Conservation (phyloP, 2,329 filamentous ascomycete species). For the Ceratocystis lukuohia region DNA sequence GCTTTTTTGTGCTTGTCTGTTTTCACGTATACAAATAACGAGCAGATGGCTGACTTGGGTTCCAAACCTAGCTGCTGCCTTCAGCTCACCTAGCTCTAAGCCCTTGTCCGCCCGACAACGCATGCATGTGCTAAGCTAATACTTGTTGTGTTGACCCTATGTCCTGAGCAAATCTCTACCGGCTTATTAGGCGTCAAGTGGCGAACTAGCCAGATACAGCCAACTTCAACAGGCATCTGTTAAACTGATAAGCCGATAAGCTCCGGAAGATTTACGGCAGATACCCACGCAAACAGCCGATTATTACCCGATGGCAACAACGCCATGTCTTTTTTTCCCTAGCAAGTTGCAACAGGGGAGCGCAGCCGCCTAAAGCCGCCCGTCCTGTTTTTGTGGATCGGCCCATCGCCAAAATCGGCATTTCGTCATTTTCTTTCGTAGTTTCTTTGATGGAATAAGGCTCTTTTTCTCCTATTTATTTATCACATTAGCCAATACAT, state of each 20-base stretch:
- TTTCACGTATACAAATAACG: too few species aligned
- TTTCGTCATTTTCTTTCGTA: slow-evolving; percentile 1
- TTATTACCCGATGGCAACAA: not conserved
- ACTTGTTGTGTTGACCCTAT: too few species aligned
- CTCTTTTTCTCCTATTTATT: not conserved
- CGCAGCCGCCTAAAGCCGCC: not conserved
- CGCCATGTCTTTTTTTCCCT: too few species aligned
- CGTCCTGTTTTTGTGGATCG: not conserved
- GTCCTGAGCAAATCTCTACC: too few species aligned
- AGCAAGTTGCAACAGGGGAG: not conserved
- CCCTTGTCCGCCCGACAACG: not conserved
- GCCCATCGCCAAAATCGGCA: not conserved
- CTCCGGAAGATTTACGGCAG: not conserved
- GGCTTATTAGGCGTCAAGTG: too few species aligned
- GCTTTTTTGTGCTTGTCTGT: too few species aligned
- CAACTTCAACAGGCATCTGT: too few species aligned
- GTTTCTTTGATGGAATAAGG: not conserved
- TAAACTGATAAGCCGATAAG: not conserved
- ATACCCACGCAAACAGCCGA: not conserved
- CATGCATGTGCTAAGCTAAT: not conserved
- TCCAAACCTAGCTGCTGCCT: not conserved
- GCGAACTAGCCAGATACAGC: too few species aligned
- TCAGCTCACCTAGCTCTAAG: not conserved
- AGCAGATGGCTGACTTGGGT: not conserved
- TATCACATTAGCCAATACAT: not conserved